Base-by-base conservation (phyloP, 495 filamentous ascomycete genomes). In the Friedmanniomyces endolithicus region DNA sequence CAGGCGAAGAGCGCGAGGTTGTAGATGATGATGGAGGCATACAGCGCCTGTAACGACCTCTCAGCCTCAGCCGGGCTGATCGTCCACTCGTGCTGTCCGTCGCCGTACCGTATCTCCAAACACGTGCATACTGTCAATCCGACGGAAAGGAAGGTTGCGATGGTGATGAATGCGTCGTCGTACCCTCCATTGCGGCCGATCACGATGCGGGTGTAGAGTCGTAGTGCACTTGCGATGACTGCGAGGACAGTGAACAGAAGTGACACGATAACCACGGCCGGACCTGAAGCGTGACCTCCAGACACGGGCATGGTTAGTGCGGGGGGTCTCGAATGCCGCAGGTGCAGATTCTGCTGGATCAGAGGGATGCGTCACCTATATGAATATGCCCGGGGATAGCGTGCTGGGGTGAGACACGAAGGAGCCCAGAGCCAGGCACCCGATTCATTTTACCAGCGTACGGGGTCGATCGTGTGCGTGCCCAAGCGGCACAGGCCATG, bases 121-220 rank as follows among this genome's bases (percentile, higher is more conserved):
- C 16, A n/a, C 1, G 16, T 29, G 14, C 11, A 27, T 19, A 29
- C 24, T 2, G 14, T 24, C 25, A 34, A 16, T 2, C 6, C 27
- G 12, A 34, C 14, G 14, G 19, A 2, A 25, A 57, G n/a, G 23
- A 58, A 39, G 55, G 58, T 59, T 14, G 64, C 57, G 16, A 60
- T 31, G 9, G 41, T 17, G 24, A 66, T 60, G 37, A 50, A 59
- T 19, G 52, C 48, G 46, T 66, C 64, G 48, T 66, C 61, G 20
- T 51, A 23, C 11, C 64, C 64, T 12, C 45, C 34, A 23, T 44
- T 57, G 17, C 49, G 51, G 19, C 57, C 49, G 12, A 66, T 22
- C 33, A 25, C 57, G 16, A 64, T 31, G 8, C 64, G 46, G 43
- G 64, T 66, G 34, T 46, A 64, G 16, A 66, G 48, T 9, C 64